Conservation (phyloP, 805 yeast genomes). For the Diddensiella caesifluorescens region DNA sequence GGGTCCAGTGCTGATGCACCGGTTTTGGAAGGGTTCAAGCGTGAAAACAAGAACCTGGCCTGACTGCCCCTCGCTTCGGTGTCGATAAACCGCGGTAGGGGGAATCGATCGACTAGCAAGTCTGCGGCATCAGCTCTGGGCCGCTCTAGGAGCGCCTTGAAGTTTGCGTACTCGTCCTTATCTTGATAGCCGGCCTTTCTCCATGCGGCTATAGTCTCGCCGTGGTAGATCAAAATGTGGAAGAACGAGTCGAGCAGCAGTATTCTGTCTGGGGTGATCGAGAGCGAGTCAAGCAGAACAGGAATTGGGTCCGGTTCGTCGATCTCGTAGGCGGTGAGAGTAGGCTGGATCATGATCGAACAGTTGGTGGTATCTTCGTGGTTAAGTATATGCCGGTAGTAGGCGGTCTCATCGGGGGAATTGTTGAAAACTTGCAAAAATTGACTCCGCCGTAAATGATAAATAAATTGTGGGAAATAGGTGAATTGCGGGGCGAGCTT, state of each 20-base stretch:
- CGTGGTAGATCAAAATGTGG: conserved; percentile 88
- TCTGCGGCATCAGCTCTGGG: conserved; percentile 89
- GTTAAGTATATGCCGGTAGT: conserved; percentile 80
- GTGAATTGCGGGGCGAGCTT: conserved; percentile 72
- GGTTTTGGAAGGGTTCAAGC: conserved; percentile 78
- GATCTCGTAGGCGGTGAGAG: conserved; percentile 74
- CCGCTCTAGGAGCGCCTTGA: conserved; percentile 72
- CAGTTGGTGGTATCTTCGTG: conserved; percentile 87
- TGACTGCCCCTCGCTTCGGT: conserved; percentile 96
- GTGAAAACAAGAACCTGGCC: conserved; percentile 87
- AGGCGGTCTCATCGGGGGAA: conserved; percentile 96
- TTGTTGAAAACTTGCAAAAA: conserved; percentile 89
- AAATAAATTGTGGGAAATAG: conserved; percentile 89
- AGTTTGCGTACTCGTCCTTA: conserved; percentile 75
- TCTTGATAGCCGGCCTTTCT: conserved; percentile 86
- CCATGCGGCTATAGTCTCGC: conserved; percentile 89
- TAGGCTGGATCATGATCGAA: conserved; percentile 94
- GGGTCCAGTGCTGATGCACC: conserved; percentile 38
- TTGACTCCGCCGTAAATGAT: conserved; percentile 87
- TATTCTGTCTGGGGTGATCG: conserved; percentile 77
- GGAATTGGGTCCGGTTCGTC: conserved; percentile 75
- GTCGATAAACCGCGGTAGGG: conserved; percentile 90
- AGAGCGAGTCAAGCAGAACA: conserved; percentile 81
- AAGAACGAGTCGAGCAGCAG: conserved; percentile 86
- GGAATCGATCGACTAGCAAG: conserved; percentile 82